Evolutionary conservation across 805 yeast species (phyloP).

Genomic region (Kodamaea leandrae): DNA sequence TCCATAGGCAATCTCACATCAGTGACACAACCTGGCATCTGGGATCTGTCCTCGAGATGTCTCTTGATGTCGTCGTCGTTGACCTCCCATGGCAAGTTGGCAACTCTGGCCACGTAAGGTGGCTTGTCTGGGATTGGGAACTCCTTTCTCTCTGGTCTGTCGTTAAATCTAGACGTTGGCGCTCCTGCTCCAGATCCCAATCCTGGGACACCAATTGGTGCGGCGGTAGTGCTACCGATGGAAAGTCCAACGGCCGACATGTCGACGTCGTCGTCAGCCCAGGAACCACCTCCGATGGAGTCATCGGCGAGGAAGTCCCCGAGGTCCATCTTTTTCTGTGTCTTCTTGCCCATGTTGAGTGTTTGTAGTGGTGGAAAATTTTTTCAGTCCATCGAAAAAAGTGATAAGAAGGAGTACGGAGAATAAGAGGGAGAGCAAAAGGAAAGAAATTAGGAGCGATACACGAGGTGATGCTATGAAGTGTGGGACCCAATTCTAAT

Average conservation of each 20-base stretch:
- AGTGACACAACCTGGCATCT: constrained; percentile 49
- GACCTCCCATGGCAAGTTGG: constrained; percentile 81
- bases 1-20: constrained; percentile 76
- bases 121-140: constrained; percentile 87
- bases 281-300: constrained; percentile 66
- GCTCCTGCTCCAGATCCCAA: too few species aligned
- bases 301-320: constrained; percentile 80
- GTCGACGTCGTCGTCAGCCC: constrained; percentile 86
- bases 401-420: background rate
- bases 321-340: constrained; percentile 80
- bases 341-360: constrained; percentile 43
- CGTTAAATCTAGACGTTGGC: constrained; percentile 24
- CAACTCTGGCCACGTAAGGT: constrained; percentile 88
- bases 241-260: constrained; percentile 60
- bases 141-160: constrained; percentile 56
- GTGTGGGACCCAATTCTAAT: too few species aligned
- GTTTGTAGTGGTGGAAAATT: constrained; percentile 3
- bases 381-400: constrained; percentile 1
- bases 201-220: too few species aligned
- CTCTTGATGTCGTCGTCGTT: constrained; percentile 60
- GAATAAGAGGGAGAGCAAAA: background rate
- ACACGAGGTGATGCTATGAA: too few species aligned
- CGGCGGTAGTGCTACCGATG: constrained; percentile 24
- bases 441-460: background rate
- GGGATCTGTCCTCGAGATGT: constrained; percentile 60